Conservation (phyloP, 441 rosid species). For the Gossypium aridum region DNA sequence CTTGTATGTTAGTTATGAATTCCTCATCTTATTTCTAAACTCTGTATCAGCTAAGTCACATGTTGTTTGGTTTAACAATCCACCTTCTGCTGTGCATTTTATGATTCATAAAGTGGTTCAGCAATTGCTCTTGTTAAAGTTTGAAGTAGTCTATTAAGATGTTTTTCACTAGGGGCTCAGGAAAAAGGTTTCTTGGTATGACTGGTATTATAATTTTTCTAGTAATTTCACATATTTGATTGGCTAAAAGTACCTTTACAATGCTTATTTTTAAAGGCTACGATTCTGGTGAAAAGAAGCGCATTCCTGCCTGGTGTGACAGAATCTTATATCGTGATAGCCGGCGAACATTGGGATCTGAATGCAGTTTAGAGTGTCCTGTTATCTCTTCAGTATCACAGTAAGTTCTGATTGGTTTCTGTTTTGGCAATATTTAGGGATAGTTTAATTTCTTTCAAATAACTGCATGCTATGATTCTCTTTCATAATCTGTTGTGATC, state of each 20-base stretch:
- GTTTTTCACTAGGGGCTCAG: not conserved
- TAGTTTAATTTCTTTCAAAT: not conserved
- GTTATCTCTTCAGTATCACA: constrained; percentile 45
- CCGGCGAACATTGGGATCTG: constrained; percentile 35
- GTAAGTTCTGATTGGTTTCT: constrained; percentile 27
- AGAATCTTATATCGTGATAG: constrained; percentile 63
- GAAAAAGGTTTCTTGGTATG: not conserved
- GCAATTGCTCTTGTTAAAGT: not conserved
- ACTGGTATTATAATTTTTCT: not conserved
- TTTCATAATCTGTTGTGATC: not conserved
- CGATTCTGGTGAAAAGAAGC: constrained; percentile 77
- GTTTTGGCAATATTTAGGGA: not conserved
- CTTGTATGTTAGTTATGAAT: not conserved
- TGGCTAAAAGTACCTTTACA: not conserved
- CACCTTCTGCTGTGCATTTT: not conserved
- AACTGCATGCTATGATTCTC: not conserved
- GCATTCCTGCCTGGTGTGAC: constrained; percentile 83
- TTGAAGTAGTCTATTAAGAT: not conserved
- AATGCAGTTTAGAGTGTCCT: constrained; percentile 65
- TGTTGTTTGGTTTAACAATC: not conserved
- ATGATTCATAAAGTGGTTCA: not conserved
- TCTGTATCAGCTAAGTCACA: not conserved
- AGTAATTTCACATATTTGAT: not conserved
- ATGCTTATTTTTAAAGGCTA: constrained; percentile 36
- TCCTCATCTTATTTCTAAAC: not conserved